These are phyloP conservation scores for Liquidambar formosana DNA, from an alignment of 164 flowering plant species.

Conservation along the genomic window DNA sequence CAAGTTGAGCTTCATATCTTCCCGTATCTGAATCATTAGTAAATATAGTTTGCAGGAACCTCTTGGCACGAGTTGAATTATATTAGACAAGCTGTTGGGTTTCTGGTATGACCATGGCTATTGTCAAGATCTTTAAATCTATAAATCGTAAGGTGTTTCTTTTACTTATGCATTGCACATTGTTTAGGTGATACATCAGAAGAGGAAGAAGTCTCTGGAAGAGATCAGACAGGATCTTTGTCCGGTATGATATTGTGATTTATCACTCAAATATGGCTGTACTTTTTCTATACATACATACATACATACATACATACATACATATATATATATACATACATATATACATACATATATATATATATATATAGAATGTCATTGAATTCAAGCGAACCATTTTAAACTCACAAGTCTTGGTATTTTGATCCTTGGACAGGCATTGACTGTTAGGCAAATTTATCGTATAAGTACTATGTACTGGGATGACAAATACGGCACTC, in stretches of 20 bases:
- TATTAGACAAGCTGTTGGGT: conserved; percentile 98
- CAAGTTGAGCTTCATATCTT: neutral
- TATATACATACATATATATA: no score
- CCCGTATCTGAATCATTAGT: conserved; percentile 15
- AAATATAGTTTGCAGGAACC: conserved; percentile 86
- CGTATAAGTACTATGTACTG: conserved; percentile 98
- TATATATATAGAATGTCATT: no score
- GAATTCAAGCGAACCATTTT: neutral
- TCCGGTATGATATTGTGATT: conserved; percentile 54
- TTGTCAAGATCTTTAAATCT: neutral
- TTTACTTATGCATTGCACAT: neutral
- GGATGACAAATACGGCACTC: conserved; percentile 97
- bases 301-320: no score
- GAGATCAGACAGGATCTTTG: conserved; percentile 96
- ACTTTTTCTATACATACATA: neutral
- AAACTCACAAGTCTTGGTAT: neutral
- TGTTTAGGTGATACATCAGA: conserved; percentile 93
- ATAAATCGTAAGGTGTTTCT: neutral
- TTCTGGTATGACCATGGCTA: conserved; percentile 60
- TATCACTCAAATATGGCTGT: neutral
- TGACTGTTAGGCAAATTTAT: conserved; percentile 90
- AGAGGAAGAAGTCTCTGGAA: conserved; percentile 85
- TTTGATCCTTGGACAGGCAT: conserved; percentile 43
- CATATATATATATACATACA: no score
- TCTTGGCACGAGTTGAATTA: conserved; percentile 95